A percentile compares a stretch with the other conserved stretches of the same genome.
phyloP scores from a whole-genome alignment of 768 basidiomycete genomes.

The Tephrocybe sp. region DNA sequence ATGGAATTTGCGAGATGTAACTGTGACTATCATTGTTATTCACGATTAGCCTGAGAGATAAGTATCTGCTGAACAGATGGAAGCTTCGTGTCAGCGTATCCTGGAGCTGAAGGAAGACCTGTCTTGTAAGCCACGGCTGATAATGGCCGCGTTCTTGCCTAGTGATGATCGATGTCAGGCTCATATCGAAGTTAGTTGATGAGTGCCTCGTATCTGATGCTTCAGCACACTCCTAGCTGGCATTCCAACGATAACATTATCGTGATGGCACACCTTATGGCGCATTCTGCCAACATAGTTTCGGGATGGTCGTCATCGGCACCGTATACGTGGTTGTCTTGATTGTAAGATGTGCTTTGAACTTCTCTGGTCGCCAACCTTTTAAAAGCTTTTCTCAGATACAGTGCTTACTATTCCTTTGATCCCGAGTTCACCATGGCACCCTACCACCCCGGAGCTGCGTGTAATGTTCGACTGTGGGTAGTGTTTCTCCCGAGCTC shows the following conservation, averaged over 20 bases:
- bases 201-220: too few relatives aligned
- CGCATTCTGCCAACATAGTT: neutral
- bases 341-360: neutral
- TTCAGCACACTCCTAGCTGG: too few relatives aligned
- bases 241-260: too few relatives aligned
- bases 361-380: neutral
- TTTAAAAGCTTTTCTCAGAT: too few relatives aligned
- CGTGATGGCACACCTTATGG: neutral
- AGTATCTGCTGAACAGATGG: neutral
- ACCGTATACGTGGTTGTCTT: neutral
- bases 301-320: neutral
- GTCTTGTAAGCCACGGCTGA: too few relatives aligned
- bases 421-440: neutral
- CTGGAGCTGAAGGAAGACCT: neutral
- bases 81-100: neutral
- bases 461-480: neutral
- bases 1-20: too few relatives aligned
- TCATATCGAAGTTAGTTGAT: too few relatives aligned
- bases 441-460: neutral
- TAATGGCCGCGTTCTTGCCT: too few relatives aligned
- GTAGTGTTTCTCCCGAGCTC: neutral
- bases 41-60: too few relatives aligned
- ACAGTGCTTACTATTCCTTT: neutral
- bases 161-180: too few relatives aligned
- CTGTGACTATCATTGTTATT: too few relatives aligned